A percentile compares a stretch with the other conserved stretches of the same genome.
These are phyloP conservation scores for Phtheirospermum japonicum DNA, from an alignment of 257 asterid genomes.

Conservation along the genomic window DNA sequence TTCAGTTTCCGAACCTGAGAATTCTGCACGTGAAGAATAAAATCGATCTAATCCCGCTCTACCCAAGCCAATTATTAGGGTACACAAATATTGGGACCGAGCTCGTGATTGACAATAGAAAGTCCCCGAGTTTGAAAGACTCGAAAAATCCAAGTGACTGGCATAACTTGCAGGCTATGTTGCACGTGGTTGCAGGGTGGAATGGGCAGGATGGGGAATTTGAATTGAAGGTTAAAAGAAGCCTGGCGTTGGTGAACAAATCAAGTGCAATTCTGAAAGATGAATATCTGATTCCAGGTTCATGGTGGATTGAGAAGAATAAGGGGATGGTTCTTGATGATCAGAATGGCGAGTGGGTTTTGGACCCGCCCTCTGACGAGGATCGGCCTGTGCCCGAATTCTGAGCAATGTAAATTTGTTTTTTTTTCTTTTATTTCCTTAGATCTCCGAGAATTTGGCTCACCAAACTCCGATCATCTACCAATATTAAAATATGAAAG, in stretches of 20 bases:
- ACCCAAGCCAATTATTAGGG: slow-evolving; percentile 57
- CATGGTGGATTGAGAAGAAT: slow-evolving; percentile 96
- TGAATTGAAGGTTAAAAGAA: slow-evolving; percentile 64
- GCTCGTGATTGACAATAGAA: slow-evolving; percentile 55
- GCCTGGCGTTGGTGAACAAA: slow-evolving; percentile 75
- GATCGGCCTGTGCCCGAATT: slow-evolving; percentile 72
- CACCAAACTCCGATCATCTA: too few species aligned
- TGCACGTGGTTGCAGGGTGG: slow-evolving; percentile 85
- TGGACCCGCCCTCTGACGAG: slow-evolving; percentile 56
- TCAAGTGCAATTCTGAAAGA: slow-evolving; percentile 63
- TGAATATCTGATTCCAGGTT: slow-evolving; percentile 68
- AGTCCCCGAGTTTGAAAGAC: slow-evolving; percentile 61
- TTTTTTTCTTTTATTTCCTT: too few species aligned
- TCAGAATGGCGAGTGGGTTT: slow-evolving; percentile 62
- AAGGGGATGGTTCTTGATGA: slow-evolving; percentile 51
- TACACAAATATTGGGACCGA: slow-evolving; percentile 48
- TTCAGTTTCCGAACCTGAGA: slow-evolving; percentile 45
- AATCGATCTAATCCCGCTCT: slow-evolving; percentile 62
- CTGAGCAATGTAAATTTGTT: not conserved
- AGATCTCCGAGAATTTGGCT: too few species aligned
- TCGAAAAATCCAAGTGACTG: slow-evolving; percentile 67
- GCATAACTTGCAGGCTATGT: slow-evolving; percentile 84
- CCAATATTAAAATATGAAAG: too few species aligned
- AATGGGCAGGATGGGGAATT: slow-evolving; percentile 56
- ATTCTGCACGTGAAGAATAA: slow-evolving; percentile 61